Evolutionary conservation across 2,329 filamentous ascomycete species (phyloP), one percentile per base, ranked within the genome.

Genomic region (Colletotrichum sp.): DNA sequence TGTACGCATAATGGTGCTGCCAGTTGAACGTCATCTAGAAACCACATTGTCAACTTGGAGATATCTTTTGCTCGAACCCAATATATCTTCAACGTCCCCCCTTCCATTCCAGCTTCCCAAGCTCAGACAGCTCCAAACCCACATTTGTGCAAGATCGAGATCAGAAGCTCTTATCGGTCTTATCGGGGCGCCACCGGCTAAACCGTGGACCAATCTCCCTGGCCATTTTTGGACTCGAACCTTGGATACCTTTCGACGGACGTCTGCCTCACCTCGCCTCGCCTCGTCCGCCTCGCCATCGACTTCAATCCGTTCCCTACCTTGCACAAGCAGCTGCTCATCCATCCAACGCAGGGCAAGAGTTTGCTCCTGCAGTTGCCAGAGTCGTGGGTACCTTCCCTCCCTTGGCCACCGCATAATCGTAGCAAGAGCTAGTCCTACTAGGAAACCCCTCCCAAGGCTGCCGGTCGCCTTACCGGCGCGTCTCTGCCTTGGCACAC

Each of bases 121-220:
- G 43, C 43, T 52, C 43, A 52, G 12, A 21, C n/a, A 48, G 16
- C 24, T 61, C 48, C 38, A 52, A 52, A n/a, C 26, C 26, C 58
- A 36, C 58, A 62, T 28, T 32, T 24, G 43, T 32, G 61, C 10
- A 52, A 61, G 64, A 28, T 60, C 18, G n/a, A 36, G 36, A n/a
- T 61, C 30, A 36, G 6, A 24, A 75, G 73, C 73, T 75, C 73
- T 73, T 75, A 73, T 75, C 73, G 67, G n/a, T 38, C 61, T 36
- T 64, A 64, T 38, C 61, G 70, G 43, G 9, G 18, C 10, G 32
- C n/a, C 36, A 43, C 58, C 73, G 73, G 73, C 64, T 75, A 75
- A 75, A 75, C 70, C 32, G 43, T 73, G 73, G 73, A 30, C 30
- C 18, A 64, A 34, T 65, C 43, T 64, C 58, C 55, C 73, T 68